Conservation (phyloP, 2,329 filamentous ascomycete species). For the Aspergillus oerlinghausenensis region DNA sequence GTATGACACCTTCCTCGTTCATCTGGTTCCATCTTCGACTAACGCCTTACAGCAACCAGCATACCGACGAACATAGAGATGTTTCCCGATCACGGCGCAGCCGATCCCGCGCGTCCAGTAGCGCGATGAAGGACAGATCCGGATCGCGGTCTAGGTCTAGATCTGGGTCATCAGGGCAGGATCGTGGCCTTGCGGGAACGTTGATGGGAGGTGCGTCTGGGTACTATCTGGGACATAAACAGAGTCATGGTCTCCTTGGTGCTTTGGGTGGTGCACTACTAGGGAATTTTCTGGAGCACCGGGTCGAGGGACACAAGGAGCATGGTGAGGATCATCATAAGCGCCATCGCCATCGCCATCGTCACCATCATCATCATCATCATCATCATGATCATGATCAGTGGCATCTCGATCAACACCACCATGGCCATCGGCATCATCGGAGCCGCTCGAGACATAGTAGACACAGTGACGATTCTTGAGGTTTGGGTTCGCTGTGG, state of each 20-base stretch:
- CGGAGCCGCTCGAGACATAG: conserved; percentile 22
- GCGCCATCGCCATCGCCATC: conserved; percentile 12
- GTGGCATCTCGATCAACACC: conserved; percentile 8
- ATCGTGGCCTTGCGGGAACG: conserved; percentile 55
- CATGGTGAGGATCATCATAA: conserved; percentile 20
- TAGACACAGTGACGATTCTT: conserved; percentile 8
- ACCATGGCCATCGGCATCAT: conserved; percentile 13
- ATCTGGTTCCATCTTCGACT: background rate
- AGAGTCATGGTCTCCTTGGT: conserved; percentile 54
- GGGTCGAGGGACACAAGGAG: conserved; percentile 41
- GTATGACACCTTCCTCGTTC: conserved; percentile 3
- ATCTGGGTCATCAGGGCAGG: conserved; percentile 41
- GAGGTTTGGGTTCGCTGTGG: background rate
- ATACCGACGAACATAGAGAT: background rate
- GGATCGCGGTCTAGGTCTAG: conserved; percentile 35
- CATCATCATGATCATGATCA: background rate
- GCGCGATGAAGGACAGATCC: conserved; percentile 5
- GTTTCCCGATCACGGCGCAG: background rate
- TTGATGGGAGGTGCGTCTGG: conserved; percentile 55
- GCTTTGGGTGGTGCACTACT: conserved; percentile 54
- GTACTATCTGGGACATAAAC: conserved; percentile 53
- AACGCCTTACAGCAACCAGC: background rate
- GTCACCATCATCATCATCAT: conserved; percentile 15
- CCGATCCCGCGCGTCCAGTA: background rate
- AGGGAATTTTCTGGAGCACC: conserved; percentile 53